Evolutionary conservation across 1,139 yeast genomes (phyloP).

Genomic region (Candida neerlandica): DNA sequence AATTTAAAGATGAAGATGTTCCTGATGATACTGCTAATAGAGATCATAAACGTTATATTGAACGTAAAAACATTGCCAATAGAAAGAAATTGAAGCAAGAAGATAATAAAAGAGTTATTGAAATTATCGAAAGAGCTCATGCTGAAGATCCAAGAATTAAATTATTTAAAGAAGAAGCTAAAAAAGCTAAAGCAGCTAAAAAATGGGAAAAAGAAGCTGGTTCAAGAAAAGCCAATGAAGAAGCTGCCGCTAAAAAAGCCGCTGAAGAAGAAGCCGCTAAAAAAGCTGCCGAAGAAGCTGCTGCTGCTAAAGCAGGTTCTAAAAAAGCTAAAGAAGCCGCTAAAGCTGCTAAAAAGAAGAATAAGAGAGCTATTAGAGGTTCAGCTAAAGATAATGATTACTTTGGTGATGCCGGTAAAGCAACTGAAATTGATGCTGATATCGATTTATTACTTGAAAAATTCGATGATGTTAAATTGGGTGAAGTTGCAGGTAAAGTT

Average conservation of each 20-base stretch:
- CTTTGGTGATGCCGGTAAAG: constrained; percentile 74
- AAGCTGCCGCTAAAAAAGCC: constrained; percentile 77
- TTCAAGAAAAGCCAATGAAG: constrained; percentile 92
- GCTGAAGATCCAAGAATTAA: constrained; percentile 94
- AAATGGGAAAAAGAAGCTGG: constrained; percentile 99
- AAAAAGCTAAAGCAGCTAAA: constrained; percentile 90
- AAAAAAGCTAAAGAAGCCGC: constrained; percentile 98
- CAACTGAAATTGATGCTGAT: constrained; percentile 75
- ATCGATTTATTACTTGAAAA: constrained; percentile 76
- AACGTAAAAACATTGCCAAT: constrained; percentile 94
- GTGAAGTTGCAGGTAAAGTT: constrained; percentile 66
- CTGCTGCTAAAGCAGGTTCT: constrained; percentile 62
- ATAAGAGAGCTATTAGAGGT: constrained; percentile 89
- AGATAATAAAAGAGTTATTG: constrained; percentile 88
- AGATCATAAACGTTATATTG: constrained; percentile 98
- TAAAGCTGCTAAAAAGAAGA: constrained; percentile 94
- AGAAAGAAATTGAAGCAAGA: constrained; percentile 98
- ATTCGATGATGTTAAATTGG: constrained; percentile 75
- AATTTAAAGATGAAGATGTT: constrained; percentile 97
- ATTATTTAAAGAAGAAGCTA: constrained; percentile 89
- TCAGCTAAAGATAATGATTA: constrained; percentile 83
- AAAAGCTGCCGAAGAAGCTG: constrained; percentile 78
- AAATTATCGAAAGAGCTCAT: constrained; percentile 85
- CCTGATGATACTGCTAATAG: constrained; percentile 99
- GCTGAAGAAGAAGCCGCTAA: constrained; percentile 79